These are phyloP conservation scores for Euphorbia peplus DNA, from an alignment of 345 rosid species.

Conservation along the genomic window DNA sequence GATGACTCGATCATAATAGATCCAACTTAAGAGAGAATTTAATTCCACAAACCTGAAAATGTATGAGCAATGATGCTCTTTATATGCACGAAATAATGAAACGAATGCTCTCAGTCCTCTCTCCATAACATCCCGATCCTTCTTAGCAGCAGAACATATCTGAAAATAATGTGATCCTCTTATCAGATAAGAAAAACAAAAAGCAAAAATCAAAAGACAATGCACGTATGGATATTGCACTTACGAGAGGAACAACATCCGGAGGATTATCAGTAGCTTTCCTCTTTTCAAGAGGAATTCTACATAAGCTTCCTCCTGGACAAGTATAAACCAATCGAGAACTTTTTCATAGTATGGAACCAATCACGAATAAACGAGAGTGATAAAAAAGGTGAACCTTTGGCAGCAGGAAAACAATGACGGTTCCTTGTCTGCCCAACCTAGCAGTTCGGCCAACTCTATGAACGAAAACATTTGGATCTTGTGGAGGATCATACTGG, in stretches of 20 bases:
- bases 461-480: constrained; percentile 84
- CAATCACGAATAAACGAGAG: background rate
- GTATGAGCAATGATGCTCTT: constrained; percentile 80
- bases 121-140: constrained; percentile 87
- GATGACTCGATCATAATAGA: background rate
- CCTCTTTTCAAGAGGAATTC: constrained; percentile 72
- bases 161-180: constrained; percentile 25
- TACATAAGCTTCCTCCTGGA: constrained; percentile 88
- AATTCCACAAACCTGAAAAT: constrained; percentile 61
- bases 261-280: constrained; percentile 41
- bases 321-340: constrained; percentile 4
- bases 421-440: constrained; percentile 74
- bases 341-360: background rate
- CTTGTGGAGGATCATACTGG: constrained; percentile 95
- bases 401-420: constrained; percentile 65
- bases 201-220: background rate
- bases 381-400: constrained; percentile 44
- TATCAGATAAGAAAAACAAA: constrained; percentile 8
- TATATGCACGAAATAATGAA: constrained; percentile 81
- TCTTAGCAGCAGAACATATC: constrained; percentile 67
- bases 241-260: constrained; percentile 72
- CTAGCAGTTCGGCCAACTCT: constrained; percentile 95
- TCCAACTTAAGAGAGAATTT: background rate
- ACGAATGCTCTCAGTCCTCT: constrained; percentile 91
- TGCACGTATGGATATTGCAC: constrained; percentile 1